phyloP scores from a whole-genome alignment of 352 stramenopile genomes.

The Globisporangium abappressorium region DNA sequence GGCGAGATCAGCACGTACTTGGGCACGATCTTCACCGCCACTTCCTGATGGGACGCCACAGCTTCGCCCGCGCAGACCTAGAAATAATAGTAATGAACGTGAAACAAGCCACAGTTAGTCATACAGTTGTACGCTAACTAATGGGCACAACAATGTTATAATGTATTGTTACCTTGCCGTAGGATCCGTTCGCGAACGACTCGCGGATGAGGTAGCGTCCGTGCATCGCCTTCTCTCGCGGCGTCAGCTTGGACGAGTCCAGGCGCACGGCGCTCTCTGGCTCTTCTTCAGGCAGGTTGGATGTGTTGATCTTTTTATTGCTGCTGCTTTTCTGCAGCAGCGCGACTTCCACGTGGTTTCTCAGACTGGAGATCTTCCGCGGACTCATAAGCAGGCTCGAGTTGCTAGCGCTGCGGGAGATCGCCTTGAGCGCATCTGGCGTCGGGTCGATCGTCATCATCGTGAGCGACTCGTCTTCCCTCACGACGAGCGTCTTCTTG shows the following conservation, averaged over 20 bases:
- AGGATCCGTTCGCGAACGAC: conserved; percentile 66
- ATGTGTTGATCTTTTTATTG: conserved; percentile 9
- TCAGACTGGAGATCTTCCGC: conserved; percentile 15
- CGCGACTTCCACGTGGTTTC: conserved; percentile 3
- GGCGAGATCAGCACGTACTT: conserved; percentile 66
- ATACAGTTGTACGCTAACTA: neutral
- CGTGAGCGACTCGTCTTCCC: conserved; percentile 13
- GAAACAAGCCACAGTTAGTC: conserved; percentile 9
- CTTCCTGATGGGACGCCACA: conserved; percentile 45
- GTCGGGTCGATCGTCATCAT: conserved; percentile 13
- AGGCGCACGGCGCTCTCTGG: conserved; percentile 19
- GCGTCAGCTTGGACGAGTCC: conserved; percentile 41
- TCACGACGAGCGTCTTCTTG: neutral
- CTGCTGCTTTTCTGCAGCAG: neutral
- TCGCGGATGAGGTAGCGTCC: conserved; percentile 71
- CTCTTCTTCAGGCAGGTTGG: neutral
- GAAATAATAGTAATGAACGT: neutral
- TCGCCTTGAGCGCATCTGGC: conserved; percentile 10
- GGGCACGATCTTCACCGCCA: conserved; percentile 76
- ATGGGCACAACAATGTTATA: neutral
- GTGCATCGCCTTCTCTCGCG: conserved; percentile 63
- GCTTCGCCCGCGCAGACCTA: conserved; percentile 49
- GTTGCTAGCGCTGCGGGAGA: conserved; percentile 1
- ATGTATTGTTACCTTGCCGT: conserved; percentile 40
- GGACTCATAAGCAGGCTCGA: conserved; percentile 13